A percentile compares a stretch with the other conserved stretches of the same genome.
phyloP scores from a whole-genome alignment of 1,284 basidiomycete genomes.

The Austroboletus niveus region DNA sequence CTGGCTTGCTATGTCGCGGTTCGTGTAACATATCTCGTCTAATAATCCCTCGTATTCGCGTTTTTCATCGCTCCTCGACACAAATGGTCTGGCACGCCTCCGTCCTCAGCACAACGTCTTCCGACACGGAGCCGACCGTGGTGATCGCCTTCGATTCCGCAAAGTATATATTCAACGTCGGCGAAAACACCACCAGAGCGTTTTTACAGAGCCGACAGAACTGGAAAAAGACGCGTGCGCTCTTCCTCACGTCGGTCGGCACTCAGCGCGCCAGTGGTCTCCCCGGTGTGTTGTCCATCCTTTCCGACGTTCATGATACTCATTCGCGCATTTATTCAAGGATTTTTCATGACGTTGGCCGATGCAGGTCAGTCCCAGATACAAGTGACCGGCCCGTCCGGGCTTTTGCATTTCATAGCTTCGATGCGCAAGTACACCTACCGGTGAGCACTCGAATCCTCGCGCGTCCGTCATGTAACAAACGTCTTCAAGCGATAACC shows the following conservation, averaged over 20 bases:
- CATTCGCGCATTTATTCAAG: slow-evolving; percentile 35
- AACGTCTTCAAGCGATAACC: slow-evolving; percentile 40
- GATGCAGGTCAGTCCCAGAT: slow-evolving; percentile 64
- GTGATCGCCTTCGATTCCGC: slow-evolving; percentile 73
- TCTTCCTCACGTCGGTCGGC: slow-evolving; percentile 73
- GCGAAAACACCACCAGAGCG: slow-evolving; percentile 76
- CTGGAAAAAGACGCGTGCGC: slow-evolving; percentile 61
- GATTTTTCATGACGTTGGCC: slow-evolving; percentile 80
- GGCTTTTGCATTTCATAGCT: slow-evolving; percentile 68
- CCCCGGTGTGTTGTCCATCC: slow-evolving; percentile 52
- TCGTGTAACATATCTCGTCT: slow-evolving; percentile 27
- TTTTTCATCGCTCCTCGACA: slow-evolving; percentile 19
- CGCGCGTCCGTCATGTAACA: background rate
- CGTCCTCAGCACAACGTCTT: slow-evolving; percentile 54
- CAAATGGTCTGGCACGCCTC: slow-evolving; percentile 61
- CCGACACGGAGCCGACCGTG: slow-evolving; percentile 78
- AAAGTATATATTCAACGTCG: slow-evolving; percentile 85
- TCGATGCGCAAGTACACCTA: slow-evolving; percentile 64
- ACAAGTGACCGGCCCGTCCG: slow-evolving; percentile 70
- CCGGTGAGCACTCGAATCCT: slow-evolving; percentile 45
- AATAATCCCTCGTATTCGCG: slow-evolving; percentile 10
- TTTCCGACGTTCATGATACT: background rate
- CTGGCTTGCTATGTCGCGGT: slow-evolving; percentile 31
- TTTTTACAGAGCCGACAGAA: slow-evolving; percentile 67
- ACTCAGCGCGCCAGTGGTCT: slow-evolving; percentile 66